Percentiles rank a stretch among this genome's conserved stretches.
phyloP scores from a whole-genome alignment of 371 early-diverging fungal genomes.

The Batrachochytrium dendrobatidis region DNA sequence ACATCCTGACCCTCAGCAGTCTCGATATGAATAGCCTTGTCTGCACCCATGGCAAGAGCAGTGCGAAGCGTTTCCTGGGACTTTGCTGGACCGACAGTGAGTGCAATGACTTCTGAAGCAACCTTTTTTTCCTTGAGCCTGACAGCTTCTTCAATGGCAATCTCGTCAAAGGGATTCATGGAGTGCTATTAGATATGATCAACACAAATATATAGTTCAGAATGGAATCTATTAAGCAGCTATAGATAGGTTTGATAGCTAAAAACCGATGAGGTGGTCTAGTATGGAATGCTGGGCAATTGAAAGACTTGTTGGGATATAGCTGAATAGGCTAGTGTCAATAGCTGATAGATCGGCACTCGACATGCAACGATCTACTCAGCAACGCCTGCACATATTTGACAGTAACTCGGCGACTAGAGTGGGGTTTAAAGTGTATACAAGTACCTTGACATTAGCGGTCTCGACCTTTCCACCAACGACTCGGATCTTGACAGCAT shows the following conservation, averaged over 20 bases:
- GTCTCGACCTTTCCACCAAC: slow-evolving; percentile 89
- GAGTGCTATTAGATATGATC: slow-evolving; percentile 56
- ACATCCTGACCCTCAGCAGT: slow-evolving; percentile 56
- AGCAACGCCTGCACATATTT: too few species aligned
- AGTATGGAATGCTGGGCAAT: too few species aligned
- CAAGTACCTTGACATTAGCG: slow-evolving; percentile 44
- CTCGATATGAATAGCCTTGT: slow-evolving; percentile 92
- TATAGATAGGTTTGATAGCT: too few species aligned
- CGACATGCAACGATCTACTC: too few species aligned
- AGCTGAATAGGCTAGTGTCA: too few species aligned
- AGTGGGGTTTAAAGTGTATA: too few species aligned
- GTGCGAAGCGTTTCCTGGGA: slow-evolving; percentile 89
- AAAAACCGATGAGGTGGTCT: too few species aligned
- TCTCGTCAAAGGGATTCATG: slow-evolving; percentile 98
- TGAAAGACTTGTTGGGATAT: too few species aligned
- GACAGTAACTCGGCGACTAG: too few species aligned
- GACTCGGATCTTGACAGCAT: slow-evolving; percentile 96
- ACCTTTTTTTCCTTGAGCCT: slow-evolving; percentile 77
- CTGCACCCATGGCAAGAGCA: slow-evolving; percentile 98
- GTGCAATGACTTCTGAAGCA: slow-evolving; percentile 63
- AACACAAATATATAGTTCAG: not conserved
- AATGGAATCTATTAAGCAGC: too few species aligned
- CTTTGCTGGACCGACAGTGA: slow-evolving; percentile 87
- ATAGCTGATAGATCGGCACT: not conserved
- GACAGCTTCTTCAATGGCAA: slow-evolving; percentile 95